A percentile compares a stretch with the other conserved stretches of the same genome.
phyloP scores from a whole-genome alignment of 495 filamentous ascomycete species.

The Aspergillus bertholletiae region DNA sequence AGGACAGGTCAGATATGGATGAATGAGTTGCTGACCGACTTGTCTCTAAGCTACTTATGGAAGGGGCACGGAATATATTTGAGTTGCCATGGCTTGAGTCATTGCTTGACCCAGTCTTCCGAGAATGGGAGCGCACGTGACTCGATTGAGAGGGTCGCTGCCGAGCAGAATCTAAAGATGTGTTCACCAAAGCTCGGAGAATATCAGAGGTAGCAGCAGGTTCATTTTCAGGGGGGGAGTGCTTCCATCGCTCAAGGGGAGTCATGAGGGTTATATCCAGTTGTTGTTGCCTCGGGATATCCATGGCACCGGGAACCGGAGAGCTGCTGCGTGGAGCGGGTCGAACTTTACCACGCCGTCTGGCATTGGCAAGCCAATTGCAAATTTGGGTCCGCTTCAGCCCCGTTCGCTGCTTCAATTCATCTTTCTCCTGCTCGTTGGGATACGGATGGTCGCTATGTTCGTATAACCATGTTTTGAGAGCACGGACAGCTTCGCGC shows the following conservation, averaged over 20 bases:
- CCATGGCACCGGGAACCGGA: constrained; percentile 57
- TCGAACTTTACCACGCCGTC: constrained; percentile 69
- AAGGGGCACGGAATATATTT: constrained; percentile 61
- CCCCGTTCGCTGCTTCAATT: constrained; percentile 66
- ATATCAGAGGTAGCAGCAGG: constrained; percentile 77
- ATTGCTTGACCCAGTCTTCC: constrained; percentile 55
- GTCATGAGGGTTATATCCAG: constrained; percentile 62
- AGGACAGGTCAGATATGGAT: constrained; percentile 58
- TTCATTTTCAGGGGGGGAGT: constrained; percentile 85
- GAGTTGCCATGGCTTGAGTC: constrained; percentile 64
- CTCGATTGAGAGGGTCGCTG: constrained; percentile 32
- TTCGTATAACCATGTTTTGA: constrained; percentile 74
- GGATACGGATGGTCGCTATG: constrained; percentile 79
- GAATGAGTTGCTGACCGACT: constrained; percentile 68
- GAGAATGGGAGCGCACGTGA: constrained; percentile 47
- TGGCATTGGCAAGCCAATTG: constrained; percentile 86
- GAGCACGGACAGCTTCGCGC: constrained; percentile 64
- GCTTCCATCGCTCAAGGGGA: constrained; percentile 80
- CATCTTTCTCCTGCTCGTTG: constrained; percentile 73
- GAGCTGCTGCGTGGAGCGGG: constrained; percentile 55
- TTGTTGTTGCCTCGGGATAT: constrained; percentile 56
- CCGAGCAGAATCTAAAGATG: constrained; percentile 51
- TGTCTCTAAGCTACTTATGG: constrained; percentile 68
- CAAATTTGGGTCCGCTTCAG: constrained; percentile 73
- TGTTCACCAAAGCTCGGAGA: constrained; percentile 66